Conservation (phyloP, 345 rosid genomes). For the Citrus inodora region DNA sequence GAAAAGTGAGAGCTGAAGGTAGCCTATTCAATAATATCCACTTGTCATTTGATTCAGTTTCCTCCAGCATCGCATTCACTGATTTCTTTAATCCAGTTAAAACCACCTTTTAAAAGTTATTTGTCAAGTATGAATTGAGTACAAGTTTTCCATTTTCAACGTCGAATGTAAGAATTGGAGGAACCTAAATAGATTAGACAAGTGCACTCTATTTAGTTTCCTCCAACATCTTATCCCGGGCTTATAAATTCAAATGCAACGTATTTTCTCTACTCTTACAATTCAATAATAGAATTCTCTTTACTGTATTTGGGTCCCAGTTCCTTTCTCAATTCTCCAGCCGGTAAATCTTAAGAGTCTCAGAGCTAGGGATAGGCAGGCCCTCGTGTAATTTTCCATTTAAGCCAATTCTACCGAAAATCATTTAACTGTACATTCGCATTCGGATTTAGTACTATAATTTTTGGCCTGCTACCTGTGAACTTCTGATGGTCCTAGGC, state of each 20-base stretch:
- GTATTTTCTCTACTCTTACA: neutral
- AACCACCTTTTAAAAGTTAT: too few species aligned
- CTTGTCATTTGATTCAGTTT: neutral
- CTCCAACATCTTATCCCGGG: constrained; percentile 18
- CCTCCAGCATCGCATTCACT: constrained; percentile 6
- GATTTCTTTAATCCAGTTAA: neutral
- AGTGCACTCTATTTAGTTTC: constrained; percentile 9
- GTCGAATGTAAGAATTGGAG: constrained; percentile 12
- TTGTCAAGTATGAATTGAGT: neutral
- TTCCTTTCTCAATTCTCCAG: too few species aligned
- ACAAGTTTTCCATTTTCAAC: neutral
- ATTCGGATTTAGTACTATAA: neutral
- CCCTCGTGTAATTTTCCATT: too few species aligned
- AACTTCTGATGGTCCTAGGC: neutral
- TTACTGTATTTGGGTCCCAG: too few species aligned
- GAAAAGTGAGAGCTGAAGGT: constrained; percentile 5
- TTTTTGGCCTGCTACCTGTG: neutral
- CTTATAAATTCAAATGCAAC: neutral
- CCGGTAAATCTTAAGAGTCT: too few species aligned
- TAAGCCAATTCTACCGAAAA: too few species aligned
- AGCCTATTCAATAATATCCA: neutral
- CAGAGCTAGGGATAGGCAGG: too few species aligned
- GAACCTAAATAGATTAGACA: neutral
- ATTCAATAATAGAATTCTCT: too few species aligned
- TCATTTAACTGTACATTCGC: too few species aligned